These are phyloP conservation scores for Emmonsia crescens DNA, from an alignment of 2,329 filamentous ascomycete species.

Conservation along the genomic window DNA sequence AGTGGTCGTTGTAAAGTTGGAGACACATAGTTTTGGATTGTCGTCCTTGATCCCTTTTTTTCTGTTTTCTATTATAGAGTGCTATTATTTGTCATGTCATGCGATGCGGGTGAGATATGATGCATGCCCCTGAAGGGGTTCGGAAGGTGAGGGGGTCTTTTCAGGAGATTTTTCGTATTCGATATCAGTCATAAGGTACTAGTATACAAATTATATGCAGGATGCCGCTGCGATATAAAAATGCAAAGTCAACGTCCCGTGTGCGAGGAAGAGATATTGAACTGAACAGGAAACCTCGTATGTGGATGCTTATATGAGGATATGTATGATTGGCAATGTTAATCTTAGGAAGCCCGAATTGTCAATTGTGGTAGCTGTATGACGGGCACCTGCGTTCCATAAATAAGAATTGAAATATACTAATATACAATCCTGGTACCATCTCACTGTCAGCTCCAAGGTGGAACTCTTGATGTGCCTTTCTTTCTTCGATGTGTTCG, in stretches of 20 bases:
- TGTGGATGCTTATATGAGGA: background rate
- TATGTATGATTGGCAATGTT: background rate
- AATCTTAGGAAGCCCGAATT: background rate
- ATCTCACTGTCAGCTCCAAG: background rate
- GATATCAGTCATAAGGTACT: background rate
- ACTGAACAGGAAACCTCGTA: background rate
- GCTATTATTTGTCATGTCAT: background rate
- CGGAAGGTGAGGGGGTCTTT: background rate
- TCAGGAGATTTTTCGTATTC: background rate
- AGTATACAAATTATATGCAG: background rate
- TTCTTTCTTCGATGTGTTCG: constrained; percentile 3
- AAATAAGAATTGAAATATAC: background rate
- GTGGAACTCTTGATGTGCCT: background rate
- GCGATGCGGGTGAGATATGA: background rate
- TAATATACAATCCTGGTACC: background rate
- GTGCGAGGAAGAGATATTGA: background rate
- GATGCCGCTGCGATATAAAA: background rate
- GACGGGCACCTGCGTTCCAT: background rate
- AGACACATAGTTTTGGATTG: constrained; percentile 8
- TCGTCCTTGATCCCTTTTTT: too few species aligned
- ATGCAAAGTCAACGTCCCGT: background rate
- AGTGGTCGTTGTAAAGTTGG: constrained; percentile 11
- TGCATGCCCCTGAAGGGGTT: background rate
- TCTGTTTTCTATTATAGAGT: background rate
- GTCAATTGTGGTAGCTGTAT: background rate